phyloP scores from a whole-genome alignment of 2,329 filamentous ascomycete species.

The Stagonosporopsis vannaccii region DNA sequence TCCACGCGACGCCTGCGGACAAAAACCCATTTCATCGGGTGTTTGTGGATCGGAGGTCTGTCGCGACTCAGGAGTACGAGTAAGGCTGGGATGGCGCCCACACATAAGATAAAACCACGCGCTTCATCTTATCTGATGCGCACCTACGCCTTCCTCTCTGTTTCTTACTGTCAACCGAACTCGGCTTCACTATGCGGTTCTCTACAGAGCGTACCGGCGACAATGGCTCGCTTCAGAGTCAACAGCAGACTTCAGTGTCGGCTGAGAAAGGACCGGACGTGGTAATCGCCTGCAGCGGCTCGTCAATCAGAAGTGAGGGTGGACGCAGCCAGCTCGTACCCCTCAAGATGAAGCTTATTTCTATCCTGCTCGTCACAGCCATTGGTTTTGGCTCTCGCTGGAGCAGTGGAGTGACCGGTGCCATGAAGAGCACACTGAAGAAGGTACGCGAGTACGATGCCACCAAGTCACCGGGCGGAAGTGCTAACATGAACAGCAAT shows the following conservation, averaged over 20 bases:
- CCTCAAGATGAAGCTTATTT: slow-evolving; percentile 44
- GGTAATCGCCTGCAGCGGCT: slow-evolving; percentile 15
- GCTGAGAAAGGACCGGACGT: slow-evolving; percentile 14
- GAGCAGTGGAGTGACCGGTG: slow-evolving; percentile 67
- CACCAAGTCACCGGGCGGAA: not conserved
- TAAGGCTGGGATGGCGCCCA: not conserved
- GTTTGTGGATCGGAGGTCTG: slow-evolving; percentile 3
- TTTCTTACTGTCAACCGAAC: not conserved
- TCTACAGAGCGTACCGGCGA: slow-evolving; percentile 10
- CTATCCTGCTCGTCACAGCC: slow-evolving; percentile 60
- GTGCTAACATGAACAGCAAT: slow-evolving; percentile 42
- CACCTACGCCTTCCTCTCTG: not conserved
- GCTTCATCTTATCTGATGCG: slow-evolving; percentile 19
- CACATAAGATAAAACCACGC: slow-evolving; percentile 7
- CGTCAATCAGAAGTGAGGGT: slow-evolving; percentile 10
- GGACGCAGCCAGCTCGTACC: slow-evolving; percentile 20
- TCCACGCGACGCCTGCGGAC: not conserved
- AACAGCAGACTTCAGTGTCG: slow-evolving; percentile 2
- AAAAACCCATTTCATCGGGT: not conserved
- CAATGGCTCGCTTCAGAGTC: not conserved
- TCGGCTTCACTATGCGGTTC: slow-evolving; percentile 4
- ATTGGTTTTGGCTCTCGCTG: slow-evolving; percentile 68
- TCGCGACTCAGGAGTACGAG: slow-evolving; percentile 6
- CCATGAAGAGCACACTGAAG: slow-evolving; percentile 68
- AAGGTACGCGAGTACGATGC: slow-evolving; percentile 46